A percentile compares a stretch with the other conserved stretches of the same genome.
Conservation (phyloP, 192 early-diverging fungal species). For the Entomortierella chlamydospora region DNA sequence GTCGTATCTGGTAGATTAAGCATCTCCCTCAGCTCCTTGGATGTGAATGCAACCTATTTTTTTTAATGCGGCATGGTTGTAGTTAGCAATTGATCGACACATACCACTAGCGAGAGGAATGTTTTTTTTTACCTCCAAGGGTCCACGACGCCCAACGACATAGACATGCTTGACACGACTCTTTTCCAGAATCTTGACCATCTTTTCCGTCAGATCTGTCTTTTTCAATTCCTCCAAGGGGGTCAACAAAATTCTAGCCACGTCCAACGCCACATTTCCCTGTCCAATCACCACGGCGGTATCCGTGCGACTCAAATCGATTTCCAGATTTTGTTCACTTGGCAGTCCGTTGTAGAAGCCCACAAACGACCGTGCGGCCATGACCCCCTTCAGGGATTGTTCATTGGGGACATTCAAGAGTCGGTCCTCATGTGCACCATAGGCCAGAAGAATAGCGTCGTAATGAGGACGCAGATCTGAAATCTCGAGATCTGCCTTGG, state of each 20-base stretch:
- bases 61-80: not conserved
- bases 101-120: too few relatives aligned
- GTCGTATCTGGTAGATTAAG: conserved; percentile 72
- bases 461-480: conserved; percentile 70
- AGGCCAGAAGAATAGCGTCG: conserved; percentile 84
- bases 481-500: conserved; percentile 56
- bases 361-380: conserved; percentile 88
- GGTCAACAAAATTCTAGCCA: conserved; percentile 86
- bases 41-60: conserved; percentile 82
- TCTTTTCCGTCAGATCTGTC: conserved; percentile 89
- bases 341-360: conserved; percentile 96
- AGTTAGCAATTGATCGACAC: not conserved
- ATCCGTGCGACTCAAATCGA: conserved; percentile 75
- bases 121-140: conserved; percentile 88
- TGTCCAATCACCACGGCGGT: conserved; percentile 89
- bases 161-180: conserved; percentile 86
- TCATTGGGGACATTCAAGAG: conserved; percentile 78
- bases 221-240: conserved; percentile 75
- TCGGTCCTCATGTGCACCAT: conserved; percentile 85
- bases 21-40: conserved; percentile 97
- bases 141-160: conserved; percentile 92
- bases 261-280: conserved; percentile 95
- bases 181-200: conserved; percentile 70
- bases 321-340: conserved; percentile 65
- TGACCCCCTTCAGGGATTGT: conserved; percentile 66